A percentile compares a stretch with the other conserved stretches of the same genome.
Evolutionary conservation across 805 yeast species (phyloP).

Genomic region (Myxozyma geophila): DNA sequence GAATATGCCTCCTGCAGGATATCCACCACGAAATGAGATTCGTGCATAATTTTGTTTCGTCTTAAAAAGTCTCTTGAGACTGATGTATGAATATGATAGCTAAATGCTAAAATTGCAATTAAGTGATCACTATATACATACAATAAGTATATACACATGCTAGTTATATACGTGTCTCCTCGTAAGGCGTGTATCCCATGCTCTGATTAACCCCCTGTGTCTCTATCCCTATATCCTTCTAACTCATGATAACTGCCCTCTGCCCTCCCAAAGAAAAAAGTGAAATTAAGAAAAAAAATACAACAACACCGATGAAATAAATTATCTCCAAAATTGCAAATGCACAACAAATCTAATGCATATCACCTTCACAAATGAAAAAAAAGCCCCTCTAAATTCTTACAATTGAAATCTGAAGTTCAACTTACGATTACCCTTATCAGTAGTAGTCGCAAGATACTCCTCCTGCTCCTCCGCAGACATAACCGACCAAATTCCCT

Average conservation of each 20-base stretch:
- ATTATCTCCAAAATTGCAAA: not conserved
- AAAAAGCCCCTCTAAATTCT: not conserved
- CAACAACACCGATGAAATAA: not conserved
- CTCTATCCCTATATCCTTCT: too few species aligned
- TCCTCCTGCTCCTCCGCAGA: conserved; percentile 54
- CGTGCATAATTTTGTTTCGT: not conserved
- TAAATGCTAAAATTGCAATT: too few species aligned
- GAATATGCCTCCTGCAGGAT: not conserved
- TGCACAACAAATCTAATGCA: not conserved
- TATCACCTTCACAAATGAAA: not conserved
- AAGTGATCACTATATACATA: too few species aligned
- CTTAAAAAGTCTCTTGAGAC: not conserved
- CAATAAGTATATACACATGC: too few species aligned
- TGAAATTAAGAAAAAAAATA: too few species aligned
- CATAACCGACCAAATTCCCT: conserved; percentile 56
- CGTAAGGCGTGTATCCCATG: too few species aligned
- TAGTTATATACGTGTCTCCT: too few species aligned
- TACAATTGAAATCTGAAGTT: conserved; percentile 50
- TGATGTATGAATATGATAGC: too few species aligned
- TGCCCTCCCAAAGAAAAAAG: not conserved
- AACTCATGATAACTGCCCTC: not conserved
- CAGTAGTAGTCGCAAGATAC: conserved; percentile 54
- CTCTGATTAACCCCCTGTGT: too few species aligned
- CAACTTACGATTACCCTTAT: conserved; percentile 61
- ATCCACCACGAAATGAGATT: not conserved